Evolutionary conservation across 164 flowering plant genomes (phyloP).

Genomic region (Houttuynia cordata): DNA sequence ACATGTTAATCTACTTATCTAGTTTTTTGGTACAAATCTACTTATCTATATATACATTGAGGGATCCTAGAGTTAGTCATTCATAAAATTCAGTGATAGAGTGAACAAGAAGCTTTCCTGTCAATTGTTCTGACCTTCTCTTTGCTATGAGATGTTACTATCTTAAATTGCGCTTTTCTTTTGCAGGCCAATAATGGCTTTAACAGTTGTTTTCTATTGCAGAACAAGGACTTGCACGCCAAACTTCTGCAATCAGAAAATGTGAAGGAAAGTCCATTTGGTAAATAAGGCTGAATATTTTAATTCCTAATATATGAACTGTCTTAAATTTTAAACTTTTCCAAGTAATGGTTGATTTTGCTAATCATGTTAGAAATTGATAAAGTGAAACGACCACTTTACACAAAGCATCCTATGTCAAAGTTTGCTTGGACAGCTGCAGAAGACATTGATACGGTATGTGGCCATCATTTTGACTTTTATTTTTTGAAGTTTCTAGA

Average conservation of each 20-base stretch:
- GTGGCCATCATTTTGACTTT: constrained; percentile 8
- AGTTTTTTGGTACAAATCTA: no score
- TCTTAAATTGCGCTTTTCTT: neutral
- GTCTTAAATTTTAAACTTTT: no score
- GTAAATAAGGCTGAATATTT: constrained; percentile 19
- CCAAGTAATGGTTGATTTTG: no score
- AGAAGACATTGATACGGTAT: constrained; percentile 78
- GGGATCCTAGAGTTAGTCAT: no score
- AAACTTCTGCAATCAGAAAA: constrained; percentile 53
- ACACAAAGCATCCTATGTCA: constrained; percentile 85
- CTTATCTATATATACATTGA: no score
- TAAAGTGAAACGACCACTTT: constrained; percentile 67
- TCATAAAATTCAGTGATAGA: no score
- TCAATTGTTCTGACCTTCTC: neutral
- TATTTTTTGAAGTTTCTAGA: no score
- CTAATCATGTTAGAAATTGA: constrained; percentile 46
- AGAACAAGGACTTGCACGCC: constrained; percentile 60
- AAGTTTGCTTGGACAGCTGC: constrained; percentile 86
- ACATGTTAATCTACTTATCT: no score
- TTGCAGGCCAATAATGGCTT: neutral
- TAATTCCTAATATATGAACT: no score
- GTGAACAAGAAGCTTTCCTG: no score
- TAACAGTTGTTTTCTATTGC: constrained; percentile 10
- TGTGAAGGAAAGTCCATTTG: constrained; percentile 34
- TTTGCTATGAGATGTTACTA: neutral